phyloP scores from a whole-genome alignment of 2,329 filamentous ascomycete species.

The Fonsecaea multimorphosa region DNA sequence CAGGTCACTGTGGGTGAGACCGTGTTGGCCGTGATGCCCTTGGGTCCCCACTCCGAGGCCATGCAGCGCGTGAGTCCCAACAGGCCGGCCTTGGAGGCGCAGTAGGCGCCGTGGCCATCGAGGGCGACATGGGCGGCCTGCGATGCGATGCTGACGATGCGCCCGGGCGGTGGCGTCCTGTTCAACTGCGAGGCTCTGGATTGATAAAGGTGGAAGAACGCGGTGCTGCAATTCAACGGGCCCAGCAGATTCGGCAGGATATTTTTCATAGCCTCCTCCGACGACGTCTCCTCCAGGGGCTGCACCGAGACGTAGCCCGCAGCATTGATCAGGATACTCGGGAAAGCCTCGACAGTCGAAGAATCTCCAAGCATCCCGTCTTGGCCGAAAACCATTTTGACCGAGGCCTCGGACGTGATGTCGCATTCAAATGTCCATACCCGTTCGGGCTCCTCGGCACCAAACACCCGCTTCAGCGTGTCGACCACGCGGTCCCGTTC shows the following conservation, averaged over 20 bases:
- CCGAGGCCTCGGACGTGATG: constrained; percentile 55
- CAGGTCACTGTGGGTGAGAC: constrained; percentile 56
- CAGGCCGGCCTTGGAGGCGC: constrained; percentile 56
- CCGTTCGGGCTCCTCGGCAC: constrained; percentile 36
- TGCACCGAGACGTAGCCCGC: constrained; percentile 56
- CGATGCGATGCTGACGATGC: constrained; percentile 56
- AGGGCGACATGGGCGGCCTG: constrained; percentile 57
- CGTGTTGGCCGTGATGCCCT: constrained; percentile 55
- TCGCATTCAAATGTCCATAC: constrained; percentile 53
- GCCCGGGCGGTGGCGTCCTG: constrained; percentile 44
- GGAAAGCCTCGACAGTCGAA: constrained; percentile 49
- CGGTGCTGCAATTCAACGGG: constrained; percentile 54
- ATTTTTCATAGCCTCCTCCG: constrained; percentile 53
- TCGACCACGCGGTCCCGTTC: constrained; percentile 49
- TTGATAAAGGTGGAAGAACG: constrained; percentile 53
- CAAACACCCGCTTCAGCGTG: constrained; percentile 48
- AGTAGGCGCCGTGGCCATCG: constrained; percentile 55
- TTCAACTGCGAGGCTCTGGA: constrained; percentile 17
- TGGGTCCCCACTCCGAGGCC: constrained; percentile 55
- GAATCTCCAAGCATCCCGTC: constrained; percentile 23
- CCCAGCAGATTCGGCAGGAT: constrained; percentile 54
- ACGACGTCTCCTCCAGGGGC: constrained; percentile 51
- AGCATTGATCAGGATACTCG: constrained; percentile 52
- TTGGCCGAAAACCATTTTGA: constrained; percentile 51
- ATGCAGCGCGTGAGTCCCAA: constrained; percentile 54